Conservation (phyloP, 805 yeast species). For the Diddensiella transvaalensis region DNA sequence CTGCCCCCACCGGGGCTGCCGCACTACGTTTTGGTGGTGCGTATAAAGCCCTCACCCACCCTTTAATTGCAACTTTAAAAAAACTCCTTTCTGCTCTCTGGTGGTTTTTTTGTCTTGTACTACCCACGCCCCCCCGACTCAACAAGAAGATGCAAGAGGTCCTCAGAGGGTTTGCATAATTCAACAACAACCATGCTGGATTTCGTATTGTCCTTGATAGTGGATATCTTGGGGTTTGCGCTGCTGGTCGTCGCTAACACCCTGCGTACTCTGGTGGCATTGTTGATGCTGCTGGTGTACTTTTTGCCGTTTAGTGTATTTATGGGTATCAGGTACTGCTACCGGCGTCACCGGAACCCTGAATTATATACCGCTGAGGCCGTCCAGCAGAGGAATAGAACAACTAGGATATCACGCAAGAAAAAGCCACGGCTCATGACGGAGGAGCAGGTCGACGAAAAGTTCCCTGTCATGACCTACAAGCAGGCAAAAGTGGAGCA, state of each 20-base stretch:
- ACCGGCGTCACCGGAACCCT: slow-evolving; percentile 28
- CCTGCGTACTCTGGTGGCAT: slow-evolving; percentile 14
- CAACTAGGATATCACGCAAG: slow-evolving; percentile 16
- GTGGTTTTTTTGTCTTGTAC: no score
- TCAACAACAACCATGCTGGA: not conserved
- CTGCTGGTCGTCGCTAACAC: slow-evolving; percentile 12
- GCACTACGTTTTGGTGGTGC: not conserved
- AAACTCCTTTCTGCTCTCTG: not conserved
- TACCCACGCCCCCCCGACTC: no score
- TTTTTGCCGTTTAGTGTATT: slow-evolving; percentile 24
- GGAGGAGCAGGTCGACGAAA: slow-evolving; percentile 28
- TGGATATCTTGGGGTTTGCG: not conserved
- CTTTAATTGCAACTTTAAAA: not conserved
- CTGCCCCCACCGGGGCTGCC: no score
- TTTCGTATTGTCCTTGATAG: not conserved
- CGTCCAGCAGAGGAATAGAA: slow-evolving; percentile 8
- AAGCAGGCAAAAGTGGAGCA: slow-evolving; percentile 26
- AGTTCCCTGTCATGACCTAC: slow-evolving; percentile 32
- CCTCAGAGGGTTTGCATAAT: no score
- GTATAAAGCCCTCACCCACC: not conserved
- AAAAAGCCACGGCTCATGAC: slow-evolving; percentile 28
- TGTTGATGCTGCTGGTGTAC: slow-evolving; percentile 16
- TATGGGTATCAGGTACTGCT: slow-evolving; percentile 32
- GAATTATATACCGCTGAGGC: slow-evolving; percentile 14
- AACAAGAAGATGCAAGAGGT: no score